These are phyloP conservation scores for Ceratocystis harringtonii DNA, from an alignment of 2,329 filamentous ascomycete genomes.

Conservation along the genomic window DNA sequence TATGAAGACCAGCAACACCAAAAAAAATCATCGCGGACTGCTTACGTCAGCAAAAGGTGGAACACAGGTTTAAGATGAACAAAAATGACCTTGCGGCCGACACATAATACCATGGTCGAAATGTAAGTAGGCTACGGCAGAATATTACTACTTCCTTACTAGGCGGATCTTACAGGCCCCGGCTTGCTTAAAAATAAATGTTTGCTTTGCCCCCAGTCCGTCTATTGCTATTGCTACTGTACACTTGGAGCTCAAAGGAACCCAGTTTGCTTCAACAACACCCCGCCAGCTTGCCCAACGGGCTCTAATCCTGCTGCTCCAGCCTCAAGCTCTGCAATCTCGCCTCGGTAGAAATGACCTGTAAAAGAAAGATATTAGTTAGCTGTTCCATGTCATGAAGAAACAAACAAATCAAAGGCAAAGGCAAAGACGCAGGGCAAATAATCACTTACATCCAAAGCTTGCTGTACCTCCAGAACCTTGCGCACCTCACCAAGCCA, in stretches of 20 bases:
- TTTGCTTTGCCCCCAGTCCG: constrained; percentile 1
- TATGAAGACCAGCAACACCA: background rate
- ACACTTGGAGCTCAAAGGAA: constrained; percentile 16
- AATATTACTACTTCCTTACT: no score
- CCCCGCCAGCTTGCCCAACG: background rate
- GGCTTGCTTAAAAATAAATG: constrained; percentile 4
- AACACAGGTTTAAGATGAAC: background rate
- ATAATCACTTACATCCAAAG: constrained; percentile 62
- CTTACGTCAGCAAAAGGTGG: constrained; percentile 15
- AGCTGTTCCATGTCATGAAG: constrained; percentile 18
- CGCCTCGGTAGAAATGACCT: constrained; percentile 84
- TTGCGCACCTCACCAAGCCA: constrained; percentile 85
- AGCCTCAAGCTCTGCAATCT: constrained; percentile 59
- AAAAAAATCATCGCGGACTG: constrained; percentile 11
- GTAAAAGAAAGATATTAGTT: constrained; percentile 18
- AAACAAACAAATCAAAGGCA: background rate
- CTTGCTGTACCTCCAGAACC: constrained; percentile 89
- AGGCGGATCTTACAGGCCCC: no score
- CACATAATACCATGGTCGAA: background rate
- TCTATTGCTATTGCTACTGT: constrained; percentile 18
- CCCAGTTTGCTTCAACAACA: background rate
- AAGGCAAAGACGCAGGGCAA: background rate
- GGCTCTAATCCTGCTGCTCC: constrained; percentile 14
- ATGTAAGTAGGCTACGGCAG: no score
- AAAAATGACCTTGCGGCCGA: background rate